phyloP scores from a whole-genome alignment of 768 basidiomycete species.

The Tricholomella constricta region DNA sequence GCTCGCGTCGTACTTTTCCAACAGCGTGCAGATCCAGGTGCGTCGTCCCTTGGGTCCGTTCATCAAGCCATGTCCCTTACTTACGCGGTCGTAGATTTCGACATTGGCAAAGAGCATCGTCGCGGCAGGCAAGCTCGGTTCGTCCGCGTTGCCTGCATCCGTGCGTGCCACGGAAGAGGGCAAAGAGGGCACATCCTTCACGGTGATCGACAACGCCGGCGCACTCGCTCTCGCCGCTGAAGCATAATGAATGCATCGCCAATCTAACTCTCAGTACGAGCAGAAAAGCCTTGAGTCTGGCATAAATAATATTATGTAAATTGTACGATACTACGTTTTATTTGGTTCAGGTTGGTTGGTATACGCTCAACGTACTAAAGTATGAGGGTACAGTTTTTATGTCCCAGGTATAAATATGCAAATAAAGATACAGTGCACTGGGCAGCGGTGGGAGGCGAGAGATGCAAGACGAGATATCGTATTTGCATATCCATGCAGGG shows the following conservation, averaged over 20 bases:
- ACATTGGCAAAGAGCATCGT: constrained; percentile 56
- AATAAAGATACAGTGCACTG: background rate
- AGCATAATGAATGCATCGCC: background rate
- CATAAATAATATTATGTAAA: too few relatives aligned
- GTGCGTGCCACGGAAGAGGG: constrained; percentile 45
- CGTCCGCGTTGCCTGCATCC: constrained; percentile 44
- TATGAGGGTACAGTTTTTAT: background rate
- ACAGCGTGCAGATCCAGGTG: constrained; percentile 48
- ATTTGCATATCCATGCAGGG: background rate
- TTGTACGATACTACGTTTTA: too few relatives aligned
- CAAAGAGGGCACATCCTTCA: constrained; percentile 43
- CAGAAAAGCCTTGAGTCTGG: too few relatives aligned
- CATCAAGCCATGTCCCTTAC: background rate
- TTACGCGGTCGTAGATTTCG: constrained; percentile 39
- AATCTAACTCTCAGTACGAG: too few relatives aligned
- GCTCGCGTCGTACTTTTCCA: constrained; percentile 37
- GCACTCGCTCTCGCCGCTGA: constrained; percentile 39
- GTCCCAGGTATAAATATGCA: background rate
- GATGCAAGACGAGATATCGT: background rate
- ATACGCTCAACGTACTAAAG: background rate
- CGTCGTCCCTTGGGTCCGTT: constrained; percentile 12
- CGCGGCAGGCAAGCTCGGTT: constrained; percentile 57
- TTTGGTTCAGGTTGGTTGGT: too few relatives aligned
- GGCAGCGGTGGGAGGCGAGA: background rate
- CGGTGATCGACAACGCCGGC: constrained; percentile 57